Conservation (phyloP, 345 rosid species). For the Raphanus sativus region DNA sequence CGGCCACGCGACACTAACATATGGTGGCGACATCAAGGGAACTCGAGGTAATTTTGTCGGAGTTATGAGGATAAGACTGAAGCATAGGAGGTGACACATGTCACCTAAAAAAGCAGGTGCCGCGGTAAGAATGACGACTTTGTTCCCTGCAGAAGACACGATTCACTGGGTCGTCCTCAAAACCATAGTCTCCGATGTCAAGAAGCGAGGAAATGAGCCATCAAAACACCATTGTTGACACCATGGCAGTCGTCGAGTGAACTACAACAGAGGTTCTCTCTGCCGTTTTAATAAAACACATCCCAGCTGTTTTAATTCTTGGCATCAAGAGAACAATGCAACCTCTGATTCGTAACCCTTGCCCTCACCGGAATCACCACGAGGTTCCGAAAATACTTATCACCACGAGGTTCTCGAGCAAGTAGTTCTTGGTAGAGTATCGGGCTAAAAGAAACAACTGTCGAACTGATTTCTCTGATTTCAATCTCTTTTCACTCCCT, state of each 20-base stretch:
- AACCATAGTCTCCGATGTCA: background rate
- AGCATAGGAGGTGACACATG: background rate
- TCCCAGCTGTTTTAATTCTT: too few species aligned
- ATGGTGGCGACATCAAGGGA: background rate
- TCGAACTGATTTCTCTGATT: slow-evolving; percentile 56
- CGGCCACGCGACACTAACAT: background rate
- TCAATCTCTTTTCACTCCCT: slow-evolving; percentile 60
- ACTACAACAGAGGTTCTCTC: background rate
- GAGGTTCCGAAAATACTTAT: background rate
- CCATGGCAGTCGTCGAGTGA: background rate
- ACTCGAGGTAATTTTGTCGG: background rate
- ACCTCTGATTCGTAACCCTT: too few species aligned
- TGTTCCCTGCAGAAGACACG: background rate
- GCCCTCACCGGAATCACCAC: too few species aligned
- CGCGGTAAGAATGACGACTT: background rate
- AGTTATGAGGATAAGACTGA: background rate
- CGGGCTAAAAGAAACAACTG: slow-evolving; percentile 31
- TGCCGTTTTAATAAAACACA: too few species aligned
- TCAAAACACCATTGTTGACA: background rate
- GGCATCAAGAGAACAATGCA: too few species aligned
- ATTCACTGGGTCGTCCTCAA: background rate
- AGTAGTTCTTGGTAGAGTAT: slow-evolving; percentile 37
- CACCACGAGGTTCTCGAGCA: too few species aligned
- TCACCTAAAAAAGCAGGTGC: background rate
- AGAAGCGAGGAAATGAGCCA: background rate